Percentiles rank a stretch among this genome's conserved stretches.
Conservation (phyloP, 2,329 filamentous ascomycete genomes). For the Paramyrothecium roridum region DNA sequence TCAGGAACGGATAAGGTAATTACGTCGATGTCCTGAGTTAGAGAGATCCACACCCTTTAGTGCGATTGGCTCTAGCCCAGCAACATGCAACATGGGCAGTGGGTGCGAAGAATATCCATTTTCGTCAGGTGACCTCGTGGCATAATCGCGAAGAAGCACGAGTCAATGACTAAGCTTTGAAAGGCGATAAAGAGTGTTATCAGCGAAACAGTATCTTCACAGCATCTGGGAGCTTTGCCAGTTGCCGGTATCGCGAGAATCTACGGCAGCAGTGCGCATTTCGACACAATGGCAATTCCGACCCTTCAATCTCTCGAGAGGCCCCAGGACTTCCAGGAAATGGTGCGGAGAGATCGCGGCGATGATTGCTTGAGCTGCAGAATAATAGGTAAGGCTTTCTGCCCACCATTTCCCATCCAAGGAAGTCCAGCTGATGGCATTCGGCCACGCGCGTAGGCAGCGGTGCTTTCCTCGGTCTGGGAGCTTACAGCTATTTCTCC, state of each 20-base stretch:
- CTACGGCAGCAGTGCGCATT: background rate
- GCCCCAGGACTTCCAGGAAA: constrained; percentile 58
- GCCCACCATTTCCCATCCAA: constrained; percentile 3
- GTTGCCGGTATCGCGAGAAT: constrained; percentile 12
- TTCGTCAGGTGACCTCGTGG: constrained; percentile 7
- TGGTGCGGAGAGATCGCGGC: constrained; percentile 52
- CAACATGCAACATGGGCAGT: too few relatives aligned
- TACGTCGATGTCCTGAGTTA: background rate
- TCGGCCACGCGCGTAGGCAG: constrained; percentile 50
- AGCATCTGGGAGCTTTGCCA: background rate
- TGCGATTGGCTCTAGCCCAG: too few relatives aligned
- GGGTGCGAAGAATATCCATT: background rate
- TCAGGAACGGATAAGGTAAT: background rate
- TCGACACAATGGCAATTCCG: constrained; percentile 17
- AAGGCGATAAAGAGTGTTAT: constrained; percentile 7
- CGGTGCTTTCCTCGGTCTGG: constrained; percentile 71
- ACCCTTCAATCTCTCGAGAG: constrained; percentile 52
- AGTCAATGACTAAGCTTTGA: constrained; percentile 25
- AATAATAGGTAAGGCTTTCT: constrained; percentile 58
- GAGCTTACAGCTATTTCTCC: constrained; percentile 73
- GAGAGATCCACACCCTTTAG: too few relatives aligned
- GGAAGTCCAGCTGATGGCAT: background rate
- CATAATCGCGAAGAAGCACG: constrained; percentile 9
- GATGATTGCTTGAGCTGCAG: constrained; percentile 71
- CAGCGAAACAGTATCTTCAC: background rate